These are phyloP conservation scores for Umbelopsis sp. DNA, from an alignment of 371 early-diverging fungal species.

Conservation along the genomic window DNA sequence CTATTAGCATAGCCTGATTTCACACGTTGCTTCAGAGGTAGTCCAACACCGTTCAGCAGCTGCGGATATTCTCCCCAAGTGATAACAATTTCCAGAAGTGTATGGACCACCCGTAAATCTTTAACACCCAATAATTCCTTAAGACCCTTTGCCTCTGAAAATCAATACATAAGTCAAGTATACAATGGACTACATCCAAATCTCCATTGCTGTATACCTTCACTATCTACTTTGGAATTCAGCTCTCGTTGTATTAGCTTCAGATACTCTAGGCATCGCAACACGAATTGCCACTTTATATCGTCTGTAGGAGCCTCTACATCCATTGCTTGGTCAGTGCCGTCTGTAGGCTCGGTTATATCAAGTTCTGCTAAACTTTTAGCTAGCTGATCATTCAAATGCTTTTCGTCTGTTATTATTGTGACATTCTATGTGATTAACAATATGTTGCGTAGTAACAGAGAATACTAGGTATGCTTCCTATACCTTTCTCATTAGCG, in stretches of 20 bases:
- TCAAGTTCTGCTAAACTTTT: background rate
- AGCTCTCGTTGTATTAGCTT: conserved; percentile 2
- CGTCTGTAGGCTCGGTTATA: background rate
- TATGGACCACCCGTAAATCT: conserved; percentile 66
- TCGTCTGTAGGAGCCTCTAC: background rate
- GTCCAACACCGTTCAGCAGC: conserved; percentile 68
- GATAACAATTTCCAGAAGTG: conserved; percentile 65
- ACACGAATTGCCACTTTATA: background rate
- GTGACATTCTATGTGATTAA: background rate
- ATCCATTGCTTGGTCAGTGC: background rate
- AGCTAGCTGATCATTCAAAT: background rate
- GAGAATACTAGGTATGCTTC: too few relatives aligned
- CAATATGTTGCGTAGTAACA: background rate
- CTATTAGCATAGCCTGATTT: conserved; percentile 55
- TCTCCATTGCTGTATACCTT: background rate
- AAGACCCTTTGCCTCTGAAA: conserved; percentile 9
- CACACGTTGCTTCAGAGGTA: conserved; percentile 65
- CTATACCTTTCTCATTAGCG: background rate
- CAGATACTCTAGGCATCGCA: background rate
- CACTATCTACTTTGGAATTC: background rate
- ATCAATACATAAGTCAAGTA: background rate
- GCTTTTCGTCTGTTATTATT: background rate
- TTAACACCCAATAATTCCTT: conserved; percentile 61
- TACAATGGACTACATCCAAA: background rate
- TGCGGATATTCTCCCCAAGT: conserved; percentile 75